These are phyloP conservation scores for Spironucleus salmonicida DNA, from an alignment of 208 protist genomes.

Conservation along the genomic window DNA sequence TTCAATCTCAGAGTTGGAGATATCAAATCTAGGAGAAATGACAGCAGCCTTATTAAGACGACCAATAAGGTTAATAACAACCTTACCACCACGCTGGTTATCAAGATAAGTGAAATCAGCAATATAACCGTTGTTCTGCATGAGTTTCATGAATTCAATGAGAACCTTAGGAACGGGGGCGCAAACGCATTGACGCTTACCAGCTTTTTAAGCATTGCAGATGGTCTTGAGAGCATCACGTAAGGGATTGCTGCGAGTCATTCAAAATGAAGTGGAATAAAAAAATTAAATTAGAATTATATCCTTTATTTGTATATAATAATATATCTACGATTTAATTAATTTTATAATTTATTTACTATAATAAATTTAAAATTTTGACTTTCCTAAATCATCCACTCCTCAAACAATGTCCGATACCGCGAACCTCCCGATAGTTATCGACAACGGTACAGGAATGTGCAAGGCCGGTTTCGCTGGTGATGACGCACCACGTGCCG, in stretches of 20 bases:
- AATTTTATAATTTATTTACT: too few relatives aligned
- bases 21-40: slow-evolving; percentile 94
- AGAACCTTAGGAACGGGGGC: slow-evolving; percentile 96
- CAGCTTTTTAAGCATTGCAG: slow-evolving; percentile 90
- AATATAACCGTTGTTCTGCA: slow-evolving; percentile 99
- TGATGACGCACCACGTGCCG: slow-evolving; percentile 77
- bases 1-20: slow-evolving; percentile 76
- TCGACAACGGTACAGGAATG: slow-evolving; percentile 55
- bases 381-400: too few relatives aligned
- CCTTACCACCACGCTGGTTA: slow-evolving; percentile 96
- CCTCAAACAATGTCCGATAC: too few relatives aligned
- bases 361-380: too few relatives aligned
- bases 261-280: too few relatives aligned
- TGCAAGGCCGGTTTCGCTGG: slow-evolving; percentile 78
- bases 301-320: too few relatives aligned
- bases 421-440: too few relatives aligned
- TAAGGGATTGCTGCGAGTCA: slow-evolving; percentile 96
- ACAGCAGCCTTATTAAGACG: slow-evolving; percentile 99
- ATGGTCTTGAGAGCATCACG: slow-evolving; percentile 92
- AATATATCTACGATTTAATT: too few relatives aligned
- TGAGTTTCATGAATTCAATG: slow-evolving; percentile 96
- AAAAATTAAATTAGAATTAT: too few relatives aligned
- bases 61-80: slow-evolving; percentile 97
- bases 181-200: slow-evolving; percentile 97
- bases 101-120: slow-evolving; percentile 99